Evolutionary conservation across 345 rosid genomes (phyloP), one percentile per base, ranked within the genome.

Genomic region (Ceriops tagal): DNA sequence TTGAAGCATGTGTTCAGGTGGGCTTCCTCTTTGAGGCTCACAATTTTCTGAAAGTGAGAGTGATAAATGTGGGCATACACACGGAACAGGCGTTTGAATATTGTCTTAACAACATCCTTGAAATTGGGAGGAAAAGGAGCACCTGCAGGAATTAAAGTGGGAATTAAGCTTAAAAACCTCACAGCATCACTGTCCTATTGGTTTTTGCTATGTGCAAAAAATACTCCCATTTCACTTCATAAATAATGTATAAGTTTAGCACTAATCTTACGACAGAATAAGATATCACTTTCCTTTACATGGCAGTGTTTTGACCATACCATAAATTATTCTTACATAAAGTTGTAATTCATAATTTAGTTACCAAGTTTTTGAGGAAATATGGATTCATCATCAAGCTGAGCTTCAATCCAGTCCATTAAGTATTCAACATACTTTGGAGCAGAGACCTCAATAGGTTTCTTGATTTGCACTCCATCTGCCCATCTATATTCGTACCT

Each of bases 401-500:
- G 99, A 24, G 81, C 61, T 81, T 95, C 99, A 35, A 95, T 92
- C 99, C 99, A 93, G 75, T 95, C 99, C 99, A 95, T 95, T 26
- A 95, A 82, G 83, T 90, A 95, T 69, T 95, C 99, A 19, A 95
- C 99, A 79, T 95, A 95, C 79, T 92, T 95, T 70, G 99, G 98
- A 74, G 99, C 99, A 60, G 99, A 95, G 59, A 95, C 99, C 76
- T 95, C 99, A 11, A 95, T 95, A 4, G 99, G 99, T 77, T 90
- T 95, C 88, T 95, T 95, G 77, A 95, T 92, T 78, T 88, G 93
- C 22, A 95, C 97, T 52, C 99, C 99, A 85, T 95, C 99, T 32
- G 99, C 99, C 99, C 99, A 95, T 81, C 99, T 84, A 75, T 95
- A 95, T 62, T 95, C 99, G 16, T 95, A 95, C 83, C 98, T 93